Evolutionary conservation across 75 land plant genomes (phyloP), one percentile per base, ranked within the genome.

Genomic region (Gnetum montanum): DNA sequence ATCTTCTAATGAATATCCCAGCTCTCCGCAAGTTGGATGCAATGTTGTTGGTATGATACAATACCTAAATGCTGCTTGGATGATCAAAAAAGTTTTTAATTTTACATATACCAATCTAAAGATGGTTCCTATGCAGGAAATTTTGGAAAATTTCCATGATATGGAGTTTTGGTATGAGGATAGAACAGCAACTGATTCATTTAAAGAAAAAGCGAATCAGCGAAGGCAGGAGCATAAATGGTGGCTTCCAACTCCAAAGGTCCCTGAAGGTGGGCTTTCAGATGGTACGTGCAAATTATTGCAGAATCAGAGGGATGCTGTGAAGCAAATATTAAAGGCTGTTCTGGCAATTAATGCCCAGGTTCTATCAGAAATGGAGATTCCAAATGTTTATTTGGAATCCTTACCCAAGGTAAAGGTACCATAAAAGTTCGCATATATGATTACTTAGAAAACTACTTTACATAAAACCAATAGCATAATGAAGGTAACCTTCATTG

Each of bases 331-430:
- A 1, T 74, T 92, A 0, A 92, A 88, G 70, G 97, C 94, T 56
- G 86, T 90, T 29, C 76, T 82, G 90, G 86, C 89, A 3, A 84
- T 84, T 29, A 92, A 92, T 63, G 79, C 82, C 41, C 89, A 88
- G 47, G 75, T 88, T 8, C 65, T 92, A 27, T 71, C 81, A 1
- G 94, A 88, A 59, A 92, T 88, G 94, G 84, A 88, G 36, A 66
- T 92, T n/a, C 97, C 97, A 27, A 83, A 81, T 15, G 65, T 49
- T 60, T 92, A 92, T 57, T 70, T 73, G 44, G 95, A 88, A 31
- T 54, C 83, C 6, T 79, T 92, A 11, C 94, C 94, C 11, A 92
- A 88, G 95, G 97, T 92, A 67, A n/a, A n/a, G n/a, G n/a, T 13
- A 13, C 41, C 12, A 10, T 40, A 10, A 10, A 40, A 40, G 10